Evolutionary conservation across 371 early-diverging fungal species (phyloP).

Genomic region (Rhizopus sp.): DNA sequence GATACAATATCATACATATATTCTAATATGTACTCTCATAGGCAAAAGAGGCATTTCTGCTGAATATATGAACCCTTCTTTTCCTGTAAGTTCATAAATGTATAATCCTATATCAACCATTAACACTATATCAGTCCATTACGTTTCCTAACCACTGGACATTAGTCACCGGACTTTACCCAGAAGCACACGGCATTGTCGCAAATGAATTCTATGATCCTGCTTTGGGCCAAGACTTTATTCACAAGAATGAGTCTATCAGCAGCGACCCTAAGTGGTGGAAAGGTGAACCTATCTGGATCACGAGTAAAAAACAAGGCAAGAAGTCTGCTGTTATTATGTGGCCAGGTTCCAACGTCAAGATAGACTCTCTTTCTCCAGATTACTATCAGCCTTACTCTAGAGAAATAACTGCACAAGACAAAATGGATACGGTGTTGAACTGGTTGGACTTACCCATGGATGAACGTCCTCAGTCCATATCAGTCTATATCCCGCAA

Average conservation of each 20-base stretch:
- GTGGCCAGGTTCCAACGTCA: slow-evolving; percentile 87
- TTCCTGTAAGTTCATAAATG: slow-evolving; percentile 54
- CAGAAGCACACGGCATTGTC: slow-evolving; percentile 92
- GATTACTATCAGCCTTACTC: slow-evolving; percentile 64
- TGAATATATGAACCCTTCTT: slow-evolving; percentile 73
- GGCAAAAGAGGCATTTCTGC: slow-evolving; percentile 53
- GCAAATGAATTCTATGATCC: slow-evolving; percentile 89
- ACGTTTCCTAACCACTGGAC: slow-evolving; percentile 97
- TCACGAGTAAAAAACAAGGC: slow-evolving; percentile 71
- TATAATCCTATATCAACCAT: too few species aligned
- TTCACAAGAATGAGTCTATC: slow-evolving; percentile 60
- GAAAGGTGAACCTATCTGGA: slow-evolving; percentile 93
- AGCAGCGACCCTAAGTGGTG: slow-evolving; percentile 73
- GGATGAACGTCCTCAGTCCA: slow-evolving; percentile 67
- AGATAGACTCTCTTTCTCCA: slow-evolving; percentile 53
- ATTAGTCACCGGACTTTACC: slow-evolving; percentile 88
- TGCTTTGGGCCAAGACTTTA: slow-evolving; percentile 66
- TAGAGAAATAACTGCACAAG: slow-evolving; percentile 41
- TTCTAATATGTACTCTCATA: slow-evolving; percentile 7
- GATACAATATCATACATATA: not conserved
- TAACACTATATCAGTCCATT: slow-evolving; percentile 38
- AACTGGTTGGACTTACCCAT: slow-evolving; percentile 76
- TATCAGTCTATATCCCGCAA: slow-evolving; percentile 79
- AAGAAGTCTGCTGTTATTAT: slow-evolving; percentile 70
- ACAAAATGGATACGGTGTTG: slow-evolving; percentile 63